Conservation (phyloP, 495 filamentous ascomycete genomes). For the Podospora australis region DNA sequence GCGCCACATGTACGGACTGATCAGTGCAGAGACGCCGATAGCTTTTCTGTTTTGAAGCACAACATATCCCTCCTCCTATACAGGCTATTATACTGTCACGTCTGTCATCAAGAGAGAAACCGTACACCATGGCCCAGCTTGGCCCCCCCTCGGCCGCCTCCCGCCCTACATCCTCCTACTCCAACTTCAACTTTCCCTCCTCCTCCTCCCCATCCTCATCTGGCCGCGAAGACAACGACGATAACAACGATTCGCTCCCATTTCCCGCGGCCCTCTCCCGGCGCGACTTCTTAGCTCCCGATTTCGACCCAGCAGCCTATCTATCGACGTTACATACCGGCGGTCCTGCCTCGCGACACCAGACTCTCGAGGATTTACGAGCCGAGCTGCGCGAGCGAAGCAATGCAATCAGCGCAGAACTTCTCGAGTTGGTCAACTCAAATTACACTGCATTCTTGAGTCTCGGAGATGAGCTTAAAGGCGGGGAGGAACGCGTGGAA, state of each 20-base stretch:
- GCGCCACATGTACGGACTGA: too few relatives aligned
- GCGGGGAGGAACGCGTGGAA: slow-evolving; percentile 87
- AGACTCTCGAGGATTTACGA: slow-evolving; percentile 91
- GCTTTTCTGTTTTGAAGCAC: not conserved
- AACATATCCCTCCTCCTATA: not conserved
- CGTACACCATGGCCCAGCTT: slow-evolving; percentile 30
- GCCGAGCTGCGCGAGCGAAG: slow-evolving; percentile 72
- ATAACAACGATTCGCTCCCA: slow-evolving; percentile 57
- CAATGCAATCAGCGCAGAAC: slow-evolving; percentile 68
- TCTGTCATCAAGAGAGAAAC: not conserved
- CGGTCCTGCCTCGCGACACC: slow-evolving; percentile 54
- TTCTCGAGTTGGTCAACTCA: slow-evolving; percentile 87
- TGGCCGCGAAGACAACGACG: slow-evolving; percentile 39
- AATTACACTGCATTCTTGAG: slow-evolving; percentile 88
- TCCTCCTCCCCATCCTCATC: slow-evolving; percentile 24
- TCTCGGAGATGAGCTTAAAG: slow-evolving; percentile 71
- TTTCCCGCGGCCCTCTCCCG: slow-evolving; percentile 79
- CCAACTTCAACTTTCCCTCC: slow-evolving; percentile 27
- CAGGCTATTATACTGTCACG: not conserved
- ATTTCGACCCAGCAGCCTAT: slow-evolving; percentile 77
- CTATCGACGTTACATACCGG: slow-evolving; percentile 61
- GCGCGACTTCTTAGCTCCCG: slow-evolving; percentile 64
- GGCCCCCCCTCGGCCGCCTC: slow-evolving; percentile 21
- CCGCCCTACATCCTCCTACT: slow-evolving; percentile 26
- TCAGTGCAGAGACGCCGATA: too few relatives aligned